phyloP scores from a whole-genome alignment of 2,329 filamentous ascomycete species.

The Aureobasidium namibiae region DNA sequence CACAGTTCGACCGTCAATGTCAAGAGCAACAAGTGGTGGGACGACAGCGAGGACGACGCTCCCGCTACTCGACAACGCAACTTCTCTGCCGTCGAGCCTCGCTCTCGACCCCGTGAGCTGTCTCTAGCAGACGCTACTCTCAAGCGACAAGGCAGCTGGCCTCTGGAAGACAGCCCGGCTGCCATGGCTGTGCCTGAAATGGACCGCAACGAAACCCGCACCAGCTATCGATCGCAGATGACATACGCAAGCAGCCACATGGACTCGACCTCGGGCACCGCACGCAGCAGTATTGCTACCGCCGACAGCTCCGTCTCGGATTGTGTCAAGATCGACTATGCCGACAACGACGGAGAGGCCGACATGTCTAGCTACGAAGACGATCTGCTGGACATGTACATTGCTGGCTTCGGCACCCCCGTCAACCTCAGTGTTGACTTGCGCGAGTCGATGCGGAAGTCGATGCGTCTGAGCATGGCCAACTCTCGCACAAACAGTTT shows the following conservation, averaged over 20 bases:
- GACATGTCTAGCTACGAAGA: conserved; percentile 26
- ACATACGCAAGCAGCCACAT: conserved; percentile 50
- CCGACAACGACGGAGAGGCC: conserved; percentile 37
- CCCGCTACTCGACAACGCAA: background rate
- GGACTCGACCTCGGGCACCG: conserved; percentile 57
- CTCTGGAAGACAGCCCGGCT: background rate
- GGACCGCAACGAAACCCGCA: conserved; percentile 37
- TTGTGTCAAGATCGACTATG: conserved; percentile 49
- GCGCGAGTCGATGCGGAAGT: background rate
- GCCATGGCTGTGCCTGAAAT: background rate
- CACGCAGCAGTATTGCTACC: conserved; percentile 73
- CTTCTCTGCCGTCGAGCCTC: background rate
- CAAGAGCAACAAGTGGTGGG: conserved; percentile 10
- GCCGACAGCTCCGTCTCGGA: conserved; percentile 69
- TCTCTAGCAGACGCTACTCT: background rate
- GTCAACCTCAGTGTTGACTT: conserved; percentile 5
- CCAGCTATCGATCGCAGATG: conserved; percentile 52
- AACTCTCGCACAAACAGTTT: background rate
- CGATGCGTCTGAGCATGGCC: conserved; percentile 5
- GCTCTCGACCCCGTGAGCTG: background rate
- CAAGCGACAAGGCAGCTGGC: conserved; percentile 5
- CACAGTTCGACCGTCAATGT: conserved; percentile 1
- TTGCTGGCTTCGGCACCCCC: conserved; percentile 42
- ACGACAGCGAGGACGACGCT: background rate
- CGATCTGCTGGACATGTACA: conserved; percentile 54